Evolutionary conservation across 176 grass and related monocot species (phyloP).

Genomic region (barley (Hordeum vulgare)): MorexV3_pseudomolecules_assembly NC_058520.1:331014498-331014997

Average conservation of each 20-base stretch:
- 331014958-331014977: neutral
- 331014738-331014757: constrained; percentile 38
- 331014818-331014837: constrained; percentile 10
- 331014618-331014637: constrained; percentile 12
- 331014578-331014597: neutral
- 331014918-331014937: neutral
- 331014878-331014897: neutral
- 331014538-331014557: neutral
- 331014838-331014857: neutral
- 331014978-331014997: neutral
- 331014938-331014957: neutral
- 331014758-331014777: constrained; percentile 29
- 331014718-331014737: constrained; percentile 22
- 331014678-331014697: neutral
- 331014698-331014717: constrained; percentile 22
- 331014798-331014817: constrained; percentile 50
- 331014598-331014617: constrained; percentile 5
- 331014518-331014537: neutral
- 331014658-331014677: neutral
- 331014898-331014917: neutral
- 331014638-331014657: constrained; percentile 8
- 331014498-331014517: neutral
- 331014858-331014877: neutral
- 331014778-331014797: constrained; percentile 32
- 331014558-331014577: neutral